Percentiles rank a stretch among this genome's conserved stretches.
Conservation (phyloP, 192 early-diverging fungal genomes). For the Backusella mclennaniae region DNA sequence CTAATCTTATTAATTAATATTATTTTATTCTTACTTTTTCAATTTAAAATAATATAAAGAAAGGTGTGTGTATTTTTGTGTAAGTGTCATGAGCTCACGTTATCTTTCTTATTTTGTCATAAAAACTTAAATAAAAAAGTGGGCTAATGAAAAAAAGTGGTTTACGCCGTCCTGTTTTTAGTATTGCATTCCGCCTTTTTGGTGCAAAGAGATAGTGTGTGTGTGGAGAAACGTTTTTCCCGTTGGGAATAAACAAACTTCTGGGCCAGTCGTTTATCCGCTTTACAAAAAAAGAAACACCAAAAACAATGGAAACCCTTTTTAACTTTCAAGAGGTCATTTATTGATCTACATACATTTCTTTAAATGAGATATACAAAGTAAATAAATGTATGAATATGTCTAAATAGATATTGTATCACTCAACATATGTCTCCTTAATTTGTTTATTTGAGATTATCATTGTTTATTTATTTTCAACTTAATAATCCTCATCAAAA, state of each 20-base stretch:
- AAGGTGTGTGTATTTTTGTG: background rate
- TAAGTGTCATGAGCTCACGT: background rate
- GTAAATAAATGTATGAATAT: conserved; percentile 1
- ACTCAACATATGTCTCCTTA: background rate
- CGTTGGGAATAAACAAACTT: background rate
- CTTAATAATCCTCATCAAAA: background rate
- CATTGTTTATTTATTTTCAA: background rate
- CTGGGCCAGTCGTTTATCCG: background rate
- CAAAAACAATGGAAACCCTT: background rate
- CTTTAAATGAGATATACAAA: background rate
- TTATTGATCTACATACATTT: background rate
- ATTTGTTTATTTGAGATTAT: background rate
- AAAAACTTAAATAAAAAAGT: background rate
- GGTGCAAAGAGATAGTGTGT: background rate
- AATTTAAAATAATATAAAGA: background rate
- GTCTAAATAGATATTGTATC: background rate
- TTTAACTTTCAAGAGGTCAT: background rate
- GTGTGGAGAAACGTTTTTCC: background rate
- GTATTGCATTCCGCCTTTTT: background rate
- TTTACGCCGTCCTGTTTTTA: background rate
- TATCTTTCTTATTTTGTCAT: background rate
- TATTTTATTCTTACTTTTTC: background rate
- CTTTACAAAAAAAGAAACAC: background rate
- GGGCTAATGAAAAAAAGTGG: background rate
- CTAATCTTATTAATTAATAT: background rate